Conservation (phyloP, 495 filamentous ascomycete species). For the Aspergillus steynii region DNA sequence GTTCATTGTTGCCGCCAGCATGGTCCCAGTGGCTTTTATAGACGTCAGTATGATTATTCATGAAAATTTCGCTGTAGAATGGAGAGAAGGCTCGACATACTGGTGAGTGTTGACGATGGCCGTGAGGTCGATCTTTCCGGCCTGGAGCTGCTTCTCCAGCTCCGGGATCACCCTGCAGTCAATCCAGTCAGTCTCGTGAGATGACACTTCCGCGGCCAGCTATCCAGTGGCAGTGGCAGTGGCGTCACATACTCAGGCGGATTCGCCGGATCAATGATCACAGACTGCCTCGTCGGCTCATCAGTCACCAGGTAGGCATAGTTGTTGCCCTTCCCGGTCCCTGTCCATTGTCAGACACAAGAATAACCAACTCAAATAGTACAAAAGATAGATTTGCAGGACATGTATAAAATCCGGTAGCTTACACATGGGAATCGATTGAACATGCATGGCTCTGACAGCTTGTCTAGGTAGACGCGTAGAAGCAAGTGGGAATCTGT, state of each 20-base stretch:
- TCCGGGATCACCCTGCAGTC: conserved; percentile 74
- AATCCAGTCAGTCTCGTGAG: conserved; percentile 5
- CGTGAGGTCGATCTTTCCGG: conserved; percentile 75
- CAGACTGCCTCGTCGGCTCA: conserved; percentile 87
- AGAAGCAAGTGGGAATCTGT: not conserved
- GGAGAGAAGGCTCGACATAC: conserved; percentile 49
- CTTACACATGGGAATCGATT: conserved; percentile 97
- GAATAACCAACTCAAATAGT: not conserved
- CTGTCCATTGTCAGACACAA: conserved; percentile 44
- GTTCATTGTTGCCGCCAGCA: conserved; percentile 83
- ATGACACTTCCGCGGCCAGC: not conserved
- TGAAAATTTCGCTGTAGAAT: not conserved
- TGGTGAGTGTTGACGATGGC: conserved; percentile 97
- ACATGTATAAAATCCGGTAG: conserved; percentile 27
- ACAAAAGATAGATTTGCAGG: not conserved
- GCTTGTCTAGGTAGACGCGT: not conserved
- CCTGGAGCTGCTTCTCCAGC: conserved; percentile 68
- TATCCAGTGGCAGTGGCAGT: not conserved
- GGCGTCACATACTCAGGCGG: conserved; percentile 72
- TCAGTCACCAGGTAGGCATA: conserved; percentile 96
- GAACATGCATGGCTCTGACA: conserved; percentile 78
- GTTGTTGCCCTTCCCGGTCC: conserved; percentile 88
- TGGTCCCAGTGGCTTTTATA: conserved; percentile 80
- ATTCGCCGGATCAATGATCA: conserved; percentile 93
- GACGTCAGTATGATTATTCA: not conserved